Evolutionary conservation across 805 yeast genomes (phyloP).

Genomic region (Candida oleophila): DNA sequence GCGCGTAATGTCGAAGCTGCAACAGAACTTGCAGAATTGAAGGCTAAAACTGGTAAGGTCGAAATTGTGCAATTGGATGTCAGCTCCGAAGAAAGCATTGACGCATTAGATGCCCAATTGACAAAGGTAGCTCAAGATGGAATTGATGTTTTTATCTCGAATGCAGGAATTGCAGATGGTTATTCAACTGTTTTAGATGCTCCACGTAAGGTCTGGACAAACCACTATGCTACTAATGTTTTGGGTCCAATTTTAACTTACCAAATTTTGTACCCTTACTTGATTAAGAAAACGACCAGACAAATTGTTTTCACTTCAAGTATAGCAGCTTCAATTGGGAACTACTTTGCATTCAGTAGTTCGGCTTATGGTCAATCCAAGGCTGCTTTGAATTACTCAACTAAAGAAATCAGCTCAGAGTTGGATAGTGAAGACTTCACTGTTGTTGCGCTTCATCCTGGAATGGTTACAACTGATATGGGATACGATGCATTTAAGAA

Average conservation of each 20-base stretch:
- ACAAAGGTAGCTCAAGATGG: slow-evolving; percentile 11
- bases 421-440: slow-evolving; percentile 20
- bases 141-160: slow-evolving; percentile 34
- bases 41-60: slow-evolving; percentile 11
- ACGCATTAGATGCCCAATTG: slow-evolving; percentile 10
- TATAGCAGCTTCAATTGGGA: slow-evolving; percentile 20
- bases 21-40: slow-evolving; percentile 8
- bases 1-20: slow-evolving; percentile 10
- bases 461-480: slow-evolving; percentile 21
- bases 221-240: slow-evolving; percentile 17
- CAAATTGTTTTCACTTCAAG: slow-evolving; percentile 26
- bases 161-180: slow-evolving; percentile 24
- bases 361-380: slow-evolving; percentile 37
- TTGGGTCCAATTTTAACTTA: slow-evolving; percentile 19
- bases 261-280: slow-evolving; percentile 18
- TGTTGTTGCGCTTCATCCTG: slow-evolving; percentile 26
- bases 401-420: slow-evolving; percentile 23
- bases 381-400: slow-evolving; percentile 33
- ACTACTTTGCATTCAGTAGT: slow-evolving; percentile 11
- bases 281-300: slow-evolving; percentile 15
- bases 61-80: slow-evolving; percentile 21
- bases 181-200: slow-evolving; percentile 15
- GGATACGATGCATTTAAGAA: slow-evolving; percentile 9
- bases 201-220: slow-evolving; percentile 15
- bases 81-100: slow-evolving; percentile 13